Conservation (phyloP, 495 filamentous ascomycete species). For the Ascobolus immersus region DNA sequence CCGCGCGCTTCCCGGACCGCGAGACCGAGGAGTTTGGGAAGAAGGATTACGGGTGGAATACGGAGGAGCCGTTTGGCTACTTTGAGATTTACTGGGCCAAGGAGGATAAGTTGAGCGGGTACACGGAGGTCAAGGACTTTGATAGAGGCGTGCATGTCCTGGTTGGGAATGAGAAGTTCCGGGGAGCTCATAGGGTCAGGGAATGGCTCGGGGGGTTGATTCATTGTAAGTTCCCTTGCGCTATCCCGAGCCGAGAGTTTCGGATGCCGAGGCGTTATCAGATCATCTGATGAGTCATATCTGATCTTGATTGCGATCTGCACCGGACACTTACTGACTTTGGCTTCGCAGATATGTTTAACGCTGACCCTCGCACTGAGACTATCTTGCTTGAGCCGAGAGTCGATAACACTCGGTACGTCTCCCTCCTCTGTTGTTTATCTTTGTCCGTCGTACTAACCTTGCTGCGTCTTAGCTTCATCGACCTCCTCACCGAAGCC, state of each 20-base stretch:
- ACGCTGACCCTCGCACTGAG: slow-evolving; percentile 59
- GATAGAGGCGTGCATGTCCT: slow-evolving; percentile 74
- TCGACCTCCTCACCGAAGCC: slow-evolving; percentile 41
- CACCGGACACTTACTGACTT: too few relatives aligned
- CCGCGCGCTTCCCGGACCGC: too few relatives aligned
- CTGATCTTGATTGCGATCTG: too few relatives aligned
- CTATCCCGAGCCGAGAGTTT: too few relatives aligned
- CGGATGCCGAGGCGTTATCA: too few relatives aligned
- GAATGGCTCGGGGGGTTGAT: slow-evolving; percentile 66
- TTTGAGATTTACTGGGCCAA: slow-evolving; percentile 99
- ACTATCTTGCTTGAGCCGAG: slow-evolving; percentile 65
- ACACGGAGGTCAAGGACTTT: slow-evolving; percentile 36
- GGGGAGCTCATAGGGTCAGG: slow-evolving; percentile 45
- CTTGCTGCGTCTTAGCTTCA: slow-evolving; percentile 30
- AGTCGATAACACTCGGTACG: slow-evolving; percentile 73
- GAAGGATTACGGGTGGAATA: slow-evolving; percentile 3
- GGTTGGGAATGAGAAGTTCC: slow-evolving; percentile 77
- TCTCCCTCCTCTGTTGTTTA: slow-evolving; percentile 9
- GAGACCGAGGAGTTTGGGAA: too few relatives aligned
- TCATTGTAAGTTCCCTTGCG: slow-evolving; percentile 36
- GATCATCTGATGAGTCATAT: too few relatives aligned
- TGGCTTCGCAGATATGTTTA: slow-evolving; percentile 28
- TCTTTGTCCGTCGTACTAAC: not conserved
- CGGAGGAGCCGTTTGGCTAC: slow-evolving; percentile 52
- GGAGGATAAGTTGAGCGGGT: slow-evolving; percentile 49